A percentile compares a stretch with the other conserved stretches of the same genome.
Evolutionary conservation across 2,329 filamentous ascomycete species (phyloP).

Genomic region (Ophioceras dolichostomum): DNA sequence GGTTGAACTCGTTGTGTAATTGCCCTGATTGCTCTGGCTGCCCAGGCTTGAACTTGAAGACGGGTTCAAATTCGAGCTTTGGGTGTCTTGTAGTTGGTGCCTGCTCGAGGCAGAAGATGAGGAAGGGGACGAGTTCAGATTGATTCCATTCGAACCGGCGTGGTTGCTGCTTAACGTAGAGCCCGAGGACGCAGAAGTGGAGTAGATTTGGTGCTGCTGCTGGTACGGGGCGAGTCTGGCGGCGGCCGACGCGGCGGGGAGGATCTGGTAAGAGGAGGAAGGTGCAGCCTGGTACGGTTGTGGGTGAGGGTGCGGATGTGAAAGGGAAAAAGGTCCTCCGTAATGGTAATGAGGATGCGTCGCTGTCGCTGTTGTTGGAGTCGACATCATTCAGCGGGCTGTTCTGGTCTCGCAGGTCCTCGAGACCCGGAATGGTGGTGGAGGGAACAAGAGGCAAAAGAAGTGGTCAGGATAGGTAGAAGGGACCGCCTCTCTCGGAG

Average conservation of each 20-base stretch:
- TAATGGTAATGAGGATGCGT: constrained; percentile 56
- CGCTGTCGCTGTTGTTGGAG: constrained; percentile 64
- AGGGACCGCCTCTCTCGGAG: too few species aligned
- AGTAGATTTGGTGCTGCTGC: too few species aligned
- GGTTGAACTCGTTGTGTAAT: constrained; percentile 7
- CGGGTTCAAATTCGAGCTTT: constrained; percentile 4
- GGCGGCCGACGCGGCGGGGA: constrained; percentile 1
- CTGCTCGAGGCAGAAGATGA: constrained; percentile 1
- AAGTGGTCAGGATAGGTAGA: too few species aligned
- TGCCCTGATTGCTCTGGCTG: background rate
- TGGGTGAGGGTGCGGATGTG: constrained; percentile 32
- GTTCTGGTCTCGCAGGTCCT: too few species aligned
- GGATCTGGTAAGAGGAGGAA: constrained; percentile 16
- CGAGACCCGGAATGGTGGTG: too few species aligned
- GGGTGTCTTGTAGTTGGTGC: constrained; percentile 11
- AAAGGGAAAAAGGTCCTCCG: constrained; percentile 48
- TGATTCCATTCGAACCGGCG: constrained; percentile 22
- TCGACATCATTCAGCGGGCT: constrained; percentile 63
- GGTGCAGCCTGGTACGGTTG: constrained; percentile 24
- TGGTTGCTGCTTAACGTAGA: too few species aligned
- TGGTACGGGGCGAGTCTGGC: constrained; percentile 21
- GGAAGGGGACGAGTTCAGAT: constrained; percentile 7
- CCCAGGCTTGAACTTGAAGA: too few species aligned
- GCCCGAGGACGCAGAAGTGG: constrained; percentile 14
- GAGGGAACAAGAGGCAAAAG: too few species aligned